Percentiles rank a stretch among this genome's conserved stretches.
phyloP scores from a whole-genome alignment of 805 yeast species.

The Geotrichum ghanense region DNA sequence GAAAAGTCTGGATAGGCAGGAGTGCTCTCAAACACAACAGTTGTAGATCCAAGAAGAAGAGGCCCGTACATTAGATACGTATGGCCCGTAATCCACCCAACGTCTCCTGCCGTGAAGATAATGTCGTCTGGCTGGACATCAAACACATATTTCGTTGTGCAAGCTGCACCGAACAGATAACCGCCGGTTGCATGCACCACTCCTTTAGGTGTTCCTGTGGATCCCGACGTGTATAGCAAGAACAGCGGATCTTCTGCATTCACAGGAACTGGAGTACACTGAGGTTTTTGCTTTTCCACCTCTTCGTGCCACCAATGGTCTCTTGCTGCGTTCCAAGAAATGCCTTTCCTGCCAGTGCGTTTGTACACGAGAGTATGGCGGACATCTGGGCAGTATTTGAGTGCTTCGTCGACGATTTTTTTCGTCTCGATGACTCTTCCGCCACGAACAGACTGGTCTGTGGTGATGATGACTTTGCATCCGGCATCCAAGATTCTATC shows the following conservation, averaged over 20 bases:
- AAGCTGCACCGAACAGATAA: constrained; percentile 80
- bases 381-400: constrained; percentile 57
- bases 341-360: constrained; percentile 69
- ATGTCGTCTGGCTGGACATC: constrained; percentile 84
- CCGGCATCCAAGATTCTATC: constrained; percentile 87
- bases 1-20: constrained; percentile 95
- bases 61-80: constrained; percentile 95
- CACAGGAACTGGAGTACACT: constrained; percentile 79
- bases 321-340: constrained; percentile 66
- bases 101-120: constrained; percentile 93
- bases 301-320: constrained; percentile 97
- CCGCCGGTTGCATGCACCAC: constrained; percentile 93
- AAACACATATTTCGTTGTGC: constrained; percentile 86
- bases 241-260: constrained; percentile 91
- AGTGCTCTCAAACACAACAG: constrained; percentile 92
- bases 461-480: constrained; percentile 78
- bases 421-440: constrained; percentile 88
- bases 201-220: constrained; percentile 67
- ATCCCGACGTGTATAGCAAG: constrained; percentile 67
- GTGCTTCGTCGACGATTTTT: constrained; percentile 90
- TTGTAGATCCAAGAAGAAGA: constrained; percentile 72
- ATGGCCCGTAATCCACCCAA: constrained; percentile 99
- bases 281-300: constrained; percentile 65
- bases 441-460: constrained; percentile 93
- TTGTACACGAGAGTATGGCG: constrained; percentile 75